Evolutionary conservation across 75 land plant species (phyloP).

Genomic region (Larix kaempferi): DNA sequence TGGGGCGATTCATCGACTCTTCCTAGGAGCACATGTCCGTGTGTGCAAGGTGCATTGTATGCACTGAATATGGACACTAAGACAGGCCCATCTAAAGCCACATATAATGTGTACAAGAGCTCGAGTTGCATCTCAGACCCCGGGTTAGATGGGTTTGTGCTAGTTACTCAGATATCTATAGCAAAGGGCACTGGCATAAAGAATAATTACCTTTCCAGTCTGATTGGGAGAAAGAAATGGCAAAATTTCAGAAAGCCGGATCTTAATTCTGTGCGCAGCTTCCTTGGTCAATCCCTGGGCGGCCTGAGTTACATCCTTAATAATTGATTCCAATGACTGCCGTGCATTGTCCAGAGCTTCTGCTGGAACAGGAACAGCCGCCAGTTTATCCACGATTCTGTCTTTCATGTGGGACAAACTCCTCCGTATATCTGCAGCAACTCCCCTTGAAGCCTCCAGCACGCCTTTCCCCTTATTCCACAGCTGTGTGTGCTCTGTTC

Average conservation of each 20-base stretch:
- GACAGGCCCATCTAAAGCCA: too few relatives aligned
- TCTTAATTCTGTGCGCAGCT: constrained; percentile 6
- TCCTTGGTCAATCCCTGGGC: constrained; percentile 18
- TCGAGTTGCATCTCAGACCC: too few relatives aligned
- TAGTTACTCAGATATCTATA: too few relatives aligned
- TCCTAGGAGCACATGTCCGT: too few relatives aligned
- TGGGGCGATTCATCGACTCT: too few relatives aligned
- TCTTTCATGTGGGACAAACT: constrained; percentile 13
- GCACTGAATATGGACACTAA: too few relatives aligned
- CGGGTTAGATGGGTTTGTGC: too few relatives aligned
- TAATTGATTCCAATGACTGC: constrained; percentile 11
- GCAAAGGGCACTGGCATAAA: too few relatives aligned
- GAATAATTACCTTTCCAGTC: constrained; percentile 8
- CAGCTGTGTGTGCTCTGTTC: neutral
- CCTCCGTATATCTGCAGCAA: constrained; percentile 15
- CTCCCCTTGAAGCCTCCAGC: constrained; percentile 10
- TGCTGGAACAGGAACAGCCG: constrained; percentile 15
- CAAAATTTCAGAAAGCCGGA: constrained; percentile 10
- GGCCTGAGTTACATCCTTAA: constrained; percentile 15
- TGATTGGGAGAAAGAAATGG: constrained; percentile 16
- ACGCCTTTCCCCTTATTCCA: constrained; percentile 6
- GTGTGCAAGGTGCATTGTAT: too few relatives aligned
- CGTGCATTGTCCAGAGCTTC: constrained; percentile 16
- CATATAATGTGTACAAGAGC: too few relatives aligned
- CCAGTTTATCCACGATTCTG: constrained; percentile 11